Conservation (phyloP, 352 stramenopile genomes). For the Phytopythium helicoides region DNA sequence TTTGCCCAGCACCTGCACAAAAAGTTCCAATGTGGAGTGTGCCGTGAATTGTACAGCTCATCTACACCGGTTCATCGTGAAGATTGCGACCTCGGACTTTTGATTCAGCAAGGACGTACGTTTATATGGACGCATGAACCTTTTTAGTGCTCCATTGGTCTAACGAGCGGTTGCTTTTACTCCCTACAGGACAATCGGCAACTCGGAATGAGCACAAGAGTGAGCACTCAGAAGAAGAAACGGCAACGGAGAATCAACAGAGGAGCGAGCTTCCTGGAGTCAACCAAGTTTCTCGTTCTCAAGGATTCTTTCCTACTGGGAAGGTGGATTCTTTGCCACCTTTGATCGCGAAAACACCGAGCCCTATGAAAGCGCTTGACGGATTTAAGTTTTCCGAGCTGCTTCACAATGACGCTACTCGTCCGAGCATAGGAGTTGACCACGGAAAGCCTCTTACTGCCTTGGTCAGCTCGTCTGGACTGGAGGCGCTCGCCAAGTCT, state of each 20-base stretch:
- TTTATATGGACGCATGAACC: neutral
- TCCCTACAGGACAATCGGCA: slow-evolving; percentile 11
- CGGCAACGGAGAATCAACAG: neutral
- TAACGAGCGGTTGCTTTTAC: neutral
- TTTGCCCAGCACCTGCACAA: slow-evolving; percentile 24
- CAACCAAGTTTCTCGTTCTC: neutral
- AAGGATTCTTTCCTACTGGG: slow-evolving; percentile 1
- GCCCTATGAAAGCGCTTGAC: neutral
- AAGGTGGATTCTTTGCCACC: neutral
- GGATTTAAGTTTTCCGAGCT: slow-evolving; percentile 4
- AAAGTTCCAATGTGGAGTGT: slow-evolving; percentile 48
- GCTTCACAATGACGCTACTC: neutral
- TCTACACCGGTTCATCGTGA: slow-evolving; percentile 33
- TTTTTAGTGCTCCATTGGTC: no score
- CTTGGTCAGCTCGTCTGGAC: neutral
- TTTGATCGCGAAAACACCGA: neutral
- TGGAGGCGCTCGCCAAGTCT: slow-evolving; percentile 32
- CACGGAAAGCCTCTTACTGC: neutral
- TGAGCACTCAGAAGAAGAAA: neutral
- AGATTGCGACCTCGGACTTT: slow-evolving; percentile 59
- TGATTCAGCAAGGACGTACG: slow-evolving; percentile 53
- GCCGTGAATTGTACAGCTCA: slow-evolving; percentile 36
- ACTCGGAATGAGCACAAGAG: neutral
- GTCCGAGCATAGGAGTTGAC: neutral
- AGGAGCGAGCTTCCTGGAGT: neutral